A percentile compares a stretch with the other conserved stretches of the same genome.
Conservation (phyloP, 1,284 basidiomycete genomes). For the Sphagnurus paluster region DNA sequence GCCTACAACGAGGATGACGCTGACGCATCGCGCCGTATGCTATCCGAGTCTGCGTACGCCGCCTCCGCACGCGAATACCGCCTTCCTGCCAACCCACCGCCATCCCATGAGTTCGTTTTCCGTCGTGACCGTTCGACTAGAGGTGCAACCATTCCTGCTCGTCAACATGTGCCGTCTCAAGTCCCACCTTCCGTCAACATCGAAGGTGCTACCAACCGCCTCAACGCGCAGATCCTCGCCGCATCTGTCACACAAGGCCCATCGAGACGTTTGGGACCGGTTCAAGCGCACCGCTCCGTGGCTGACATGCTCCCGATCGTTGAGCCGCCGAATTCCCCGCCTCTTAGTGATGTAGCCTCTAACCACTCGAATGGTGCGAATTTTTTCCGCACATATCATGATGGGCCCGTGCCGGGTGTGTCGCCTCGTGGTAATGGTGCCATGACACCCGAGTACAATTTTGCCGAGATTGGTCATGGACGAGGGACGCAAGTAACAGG, state of each 20-base stretch:
- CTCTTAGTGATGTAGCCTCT: constrained; percentile 57
- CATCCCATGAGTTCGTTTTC: constrained; percentile 32
- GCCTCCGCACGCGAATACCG: constrained; percentile 25
- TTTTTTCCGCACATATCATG: constrained; percentile 64
- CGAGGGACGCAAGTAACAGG: constrained; percentile 44
- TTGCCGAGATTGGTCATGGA: constrained; percentile 76
- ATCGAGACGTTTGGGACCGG: constrained; percentile 33
- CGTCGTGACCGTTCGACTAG: constrained; percentile 31
- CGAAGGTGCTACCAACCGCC: constrained; percentile 29
- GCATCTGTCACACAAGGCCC: constrained; percentile 28
- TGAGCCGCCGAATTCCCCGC: constrained; percentile 58
- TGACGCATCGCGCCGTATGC: constrained; percentile 24
- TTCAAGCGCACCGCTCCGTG: constrained; percentile 36
- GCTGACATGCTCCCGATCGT: constrained; percentile 61
- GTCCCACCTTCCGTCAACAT: constrained; percentile 28
- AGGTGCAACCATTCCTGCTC: constrained; percentile 26
- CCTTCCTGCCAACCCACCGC: constrained; percentile 22
- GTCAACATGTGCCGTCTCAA: constrained; percentile 17
- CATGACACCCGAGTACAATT: constrained; percentile 71
- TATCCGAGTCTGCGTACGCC: constrained; percentile 29
- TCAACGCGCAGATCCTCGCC: constrained; percentile 34
- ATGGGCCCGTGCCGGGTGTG: constrained; percentile 30
- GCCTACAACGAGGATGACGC: constrained; percentile 34
- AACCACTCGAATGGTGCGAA: constrained; percentile 55
- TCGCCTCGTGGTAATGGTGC: constrained; percentile 52